Evolutionary conservation across 2,329 filamentous ascomycete species (phyloP), one percentile per base, ranked within the genome.

Genomic region (Pyrenochaeta sp.): DNA sequence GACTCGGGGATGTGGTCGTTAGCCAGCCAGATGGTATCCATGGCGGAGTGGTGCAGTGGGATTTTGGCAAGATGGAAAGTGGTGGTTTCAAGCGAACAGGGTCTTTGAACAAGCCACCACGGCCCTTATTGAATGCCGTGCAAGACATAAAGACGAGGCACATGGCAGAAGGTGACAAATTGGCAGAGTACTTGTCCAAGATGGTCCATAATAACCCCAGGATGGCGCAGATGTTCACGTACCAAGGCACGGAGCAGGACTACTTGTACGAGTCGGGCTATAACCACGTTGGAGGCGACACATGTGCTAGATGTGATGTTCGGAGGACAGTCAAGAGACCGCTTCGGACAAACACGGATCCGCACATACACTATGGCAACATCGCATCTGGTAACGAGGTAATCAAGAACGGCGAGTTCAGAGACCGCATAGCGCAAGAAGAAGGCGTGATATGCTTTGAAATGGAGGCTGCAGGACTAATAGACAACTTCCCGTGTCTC

Each of bases 321-420:
- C 13, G 19, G 5, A 9, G 30, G 24, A 38, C 27, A n/a, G 23
- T 38, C 18, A 32, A 26, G 35, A 34, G 39, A 41, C 15, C 28
- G 38, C 28, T 19, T 24, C 20, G 27, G 32, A 20, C 28, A 20
- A 34, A 4, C 14, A 19, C 7, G 14, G 29, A 46, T n/a, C 24
- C 21, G 15, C 6, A n/a, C 10, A 31, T 42, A 1, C 69, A 74
- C 36, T 52, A 77, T 22, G 74, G 74, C 0, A 34, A 47, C 1
- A 60, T 77, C 1, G 74, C 64, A 8, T 76, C 72, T 0, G 72
- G 67, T 11, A 69, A 77, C 39, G 63, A 55, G 2, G 71, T 77
- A 1, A 70, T 78, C 45, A 74, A 72, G 41, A 70, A 69, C 7
- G 72, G 63, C 0, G 20, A 53, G 10, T 44, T 67, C 10, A 63